Conservation (phyloP, 306 rosid species). For the Cercis canadensis region DNA sequence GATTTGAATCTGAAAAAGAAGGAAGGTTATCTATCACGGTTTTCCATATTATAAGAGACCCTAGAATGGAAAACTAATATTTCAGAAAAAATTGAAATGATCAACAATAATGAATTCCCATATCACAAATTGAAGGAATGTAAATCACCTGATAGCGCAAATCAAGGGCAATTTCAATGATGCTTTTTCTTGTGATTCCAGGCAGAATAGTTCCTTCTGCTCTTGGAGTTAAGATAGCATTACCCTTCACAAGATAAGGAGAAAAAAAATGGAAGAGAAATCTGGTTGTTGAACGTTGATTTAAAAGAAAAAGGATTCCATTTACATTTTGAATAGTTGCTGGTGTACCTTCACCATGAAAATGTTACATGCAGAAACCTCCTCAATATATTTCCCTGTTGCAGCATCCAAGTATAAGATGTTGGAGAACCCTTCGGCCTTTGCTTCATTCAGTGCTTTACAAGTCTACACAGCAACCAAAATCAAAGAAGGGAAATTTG, state of each 20-base stretch:
- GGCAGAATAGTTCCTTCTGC: constrained; percentile 61
- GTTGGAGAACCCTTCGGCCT: constrained; percentile 49
- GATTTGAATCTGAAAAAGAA: no score
- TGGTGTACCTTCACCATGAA: constrained; percentile 49
- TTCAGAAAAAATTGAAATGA: background rate
- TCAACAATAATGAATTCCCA: background rate
- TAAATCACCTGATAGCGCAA: constrained; percentile 59
- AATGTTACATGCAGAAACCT: constrained; percentile 41
- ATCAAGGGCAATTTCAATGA: constrained; percentile 57
- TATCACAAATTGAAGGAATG: background rate
- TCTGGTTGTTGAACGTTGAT: no score
- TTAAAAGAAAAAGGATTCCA: background rate
- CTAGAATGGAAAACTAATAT: background rate
- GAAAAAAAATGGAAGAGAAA: no score
- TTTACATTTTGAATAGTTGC: no score
- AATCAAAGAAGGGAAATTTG: background rate
- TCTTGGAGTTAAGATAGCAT: constrained; percentile 57
- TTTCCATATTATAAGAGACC: background rate
- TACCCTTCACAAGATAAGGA: constrained; percentile 41
- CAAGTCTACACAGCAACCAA: constrained; percentile 23
- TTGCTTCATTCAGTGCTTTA: constrained; percentile 37
- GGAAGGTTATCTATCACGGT: background rate
- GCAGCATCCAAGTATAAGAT: constrained; percentile 51
- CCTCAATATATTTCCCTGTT: constrained; percentile 45
- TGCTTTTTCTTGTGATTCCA: constrained; percentile 66